Conservation (phyloP, 2,329 filamentous ascomycete species). For the Cladorrhinum sp. region DNA sequence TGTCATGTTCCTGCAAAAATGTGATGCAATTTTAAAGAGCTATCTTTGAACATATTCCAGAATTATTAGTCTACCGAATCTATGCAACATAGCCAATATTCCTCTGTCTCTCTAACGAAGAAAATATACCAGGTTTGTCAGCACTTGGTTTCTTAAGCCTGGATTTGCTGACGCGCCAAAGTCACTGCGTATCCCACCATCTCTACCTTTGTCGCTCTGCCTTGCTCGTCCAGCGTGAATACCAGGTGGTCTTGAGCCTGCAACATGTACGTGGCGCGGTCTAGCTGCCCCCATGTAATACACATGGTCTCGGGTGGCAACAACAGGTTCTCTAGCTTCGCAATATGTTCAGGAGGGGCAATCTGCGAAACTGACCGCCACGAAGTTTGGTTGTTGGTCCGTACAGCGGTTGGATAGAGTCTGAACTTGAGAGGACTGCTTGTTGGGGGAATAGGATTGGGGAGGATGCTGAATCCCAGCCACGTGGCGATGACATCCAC, state of each 20-base stretch:
- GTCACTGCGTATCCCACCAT: constrained; percentile 15
- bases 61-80: too few species aligned
- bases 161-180: constrained; percentile 1
- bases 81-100: too few species aligned
- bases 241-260: constrained; percentile 33
- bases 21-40: too few species aligned
- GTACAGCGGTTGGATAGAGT: constrained; percentile 32
- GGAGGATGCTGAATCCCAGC: constrained; percentile 9
- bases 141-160: background rate
- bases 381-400: constrained; percentile 24
- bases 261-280: constrained; percentile 35
- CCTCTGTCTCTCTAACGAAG: background rate
- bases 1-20: too few species aligned
- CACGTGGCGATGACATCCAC: constrained; percentile 40
- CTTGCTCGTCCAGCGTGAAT: constrained; percentile 20
- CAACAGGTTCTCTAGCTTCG: constrained; percentile 24
- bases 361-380: constrained; percentile 36
- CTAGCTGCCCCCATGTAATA: constrained; percentile 33
- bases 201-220: constrained; percentile 14
- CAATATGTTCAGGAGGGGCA: constrained; percentile 18
- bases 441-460: constrained; percentile 16
- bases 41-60: too few species aligned
- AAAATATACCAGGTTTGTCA: background rate
- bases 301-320: constrained; percentile 33
- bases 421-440: constrained; percentile 27